Conservation (phyloP, 1,139 yeast genomes). For the Yamadazyma jaroonii region DNA sequence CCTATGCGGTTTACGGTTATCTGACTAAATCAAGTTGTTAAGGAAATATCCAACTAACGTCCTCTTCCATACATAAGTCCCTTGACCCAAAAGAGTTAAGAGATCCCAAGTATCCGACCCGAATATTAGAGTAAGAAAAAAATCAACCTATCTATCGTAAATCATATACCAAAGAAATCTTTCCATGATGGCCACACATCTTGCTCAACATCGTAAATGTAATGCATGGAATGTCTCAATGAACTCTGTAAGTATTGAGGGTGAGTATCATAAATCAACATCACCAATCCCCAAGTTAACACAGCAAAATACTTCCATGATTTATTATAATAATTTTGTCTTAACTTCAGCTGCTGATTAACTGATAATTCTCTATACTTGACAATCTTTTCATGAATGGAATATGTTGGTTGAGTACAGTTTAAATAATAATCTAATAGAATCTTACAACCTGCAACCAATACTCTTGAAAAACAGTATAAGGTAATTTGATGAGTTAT, state of each 20-base stretch:
- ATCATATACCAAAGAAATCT: slow-evolving; percentile 37
- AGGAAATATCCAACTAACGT: too few relatives aligned
- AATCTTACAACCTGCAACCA: slow-evolving; percentile 52
- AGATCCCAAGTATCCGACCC: too few relatives aligned
- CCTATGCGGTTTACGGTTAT: too few relatives aligned
- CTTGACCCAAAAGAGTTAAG: too few relatives aligned
- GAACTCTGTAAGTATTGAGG: slow-evolving; percentile 65
- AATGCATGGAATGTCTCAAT: slow-evolving; percentile 69
- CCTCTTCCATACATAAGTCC: too few relatives aligned
- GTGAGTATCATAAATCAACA: slow-evolving; percentile 66
- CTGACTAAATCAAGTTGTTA: too few relatives aligned
- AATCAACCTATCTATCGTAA: slow-evolving; percentile 1
- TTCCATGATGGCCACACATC: slow-evolving; percentile 43
- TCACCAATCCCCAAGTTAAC: slow-evolving; percentile 72
- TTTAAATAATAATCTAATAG: slow-evolving; percentile 36
- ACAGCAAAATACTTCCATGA: slow-evolving; percentile 70
- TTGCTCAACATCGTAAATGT: slow-evolving; percentile 58
- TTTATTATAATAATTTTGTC: slow-evolving; percentile 32
- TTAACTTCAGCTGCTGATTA: slow-evolving; percentile 33
- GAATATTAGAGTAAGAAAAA: too few relatives aligned
- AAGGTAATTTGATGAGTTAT: slow-evolving; percentile 60
- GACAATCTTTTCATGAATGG: slow-evolving; percentile 14
- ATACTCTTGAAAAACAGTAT: slow-evolving; percentile 59
- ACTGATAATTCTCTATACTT: slow-evolving; percentile 27
- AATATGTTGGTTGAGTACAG: slow-evolving; percentile 36